Evolutionary conservation across 345 rosid species (phyloP).

Genomic region (Heritiera fomes): DNA sequence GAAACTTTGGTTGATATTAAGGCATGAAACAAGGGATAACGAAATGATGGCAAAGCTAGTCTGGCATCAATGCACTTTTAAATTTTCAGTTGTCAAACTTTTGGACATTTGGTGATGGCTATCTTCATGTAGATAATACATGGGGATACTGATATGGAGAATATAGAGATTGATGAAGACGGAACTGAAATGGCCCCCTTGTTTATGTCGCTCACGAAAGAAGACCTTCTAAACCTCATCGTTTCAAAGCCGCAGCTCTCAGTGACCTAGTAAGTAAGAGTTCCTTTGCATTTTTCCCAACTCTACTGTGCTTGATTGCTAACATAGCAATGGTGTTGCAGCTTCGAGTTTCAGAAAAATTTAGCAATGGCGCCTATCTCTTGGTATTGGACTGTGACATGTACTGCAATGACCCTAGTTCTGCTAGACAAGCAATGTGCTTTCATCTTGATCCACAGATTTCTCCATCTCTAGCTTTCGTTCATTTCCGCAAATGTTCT

Average conservation of each 20-base stretch:
- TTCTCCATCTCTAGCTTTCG: conserved; percentile 33
- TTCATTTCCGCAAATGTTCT: conserved; percentile 50
- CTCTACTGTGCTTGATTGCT: neutral
- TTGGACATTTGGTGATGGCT: no score
- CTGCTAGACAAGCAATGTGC: conserved; percentile 50
- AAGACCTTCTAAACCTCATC: conserved; percentile 34
- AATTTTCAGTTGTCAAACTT: no score
- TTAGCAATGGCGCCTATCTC: conserved; percentile 45
- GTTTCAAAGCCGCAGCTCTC: conserved; percentile 57
- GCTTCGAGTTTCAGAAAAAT: conserved; percentile 49
- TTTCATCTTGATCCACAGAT: conserved; percentile 37
- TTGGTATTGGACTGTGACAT: conserved; percentile 51
- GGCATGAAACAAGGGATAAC: no score
- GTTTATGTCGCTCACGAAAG: conserved; percentile 50
- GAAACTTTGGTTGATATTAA: no score
- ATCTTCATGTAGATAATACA: neutral
- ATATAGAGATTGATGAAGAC: neutral
- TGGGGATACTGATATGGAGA: neutral
- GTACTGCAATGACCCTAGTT: conserved; percentile 47
- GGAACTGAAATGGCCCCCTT: neutral
- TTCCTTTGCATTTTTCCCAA: neutral
- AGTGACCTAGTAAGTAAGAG: conserved; percentile 42
- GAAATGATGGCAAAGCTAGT: no score
- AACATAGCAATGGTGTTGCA: conserved; percentile 10
- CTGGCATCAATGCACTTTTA: no score